Conservation (phyloP, 176 grass and related monocot species). For the Musa troglodytarum region DNA sequence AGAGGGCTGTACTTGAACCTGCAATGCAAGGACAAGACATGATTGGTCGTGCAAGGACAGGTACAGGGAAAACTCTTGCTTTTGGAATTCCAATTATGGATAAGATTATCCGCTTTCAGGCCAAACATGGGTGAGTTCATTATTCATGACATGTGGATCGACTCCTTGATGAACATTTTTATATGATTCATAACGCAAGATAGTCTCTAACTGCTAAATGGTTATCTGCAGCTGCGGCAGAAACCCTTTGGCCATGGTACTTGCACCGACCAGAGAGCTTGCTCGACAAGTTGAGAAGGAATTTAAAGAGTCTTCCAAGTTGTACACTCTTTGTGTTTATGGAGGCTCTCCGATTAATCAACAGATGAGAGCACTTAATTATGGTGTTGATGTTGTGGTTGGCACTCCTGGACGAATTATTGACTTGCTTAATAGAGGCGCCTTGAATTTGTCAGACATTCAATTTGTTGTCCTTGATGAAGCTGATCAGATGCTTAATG, state of each 20-base stretch:
- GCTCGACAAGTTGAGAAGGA: constrained; percentile 96
- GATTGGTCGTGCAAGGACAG: constrained; percentile 88
- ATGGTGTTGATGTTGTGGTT: constrained; percentile 82
- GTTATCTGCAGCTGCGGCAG: constrained; percentile 43
- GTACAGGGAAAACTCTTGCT: constrained; percentile 90
- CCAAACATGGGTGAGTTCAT: constrained; percentile 73
- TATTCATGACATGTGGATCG: background rate
- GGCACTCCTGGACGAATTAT: constrained; percentile 88
- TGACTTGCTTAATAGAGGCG: constrained; percentile 68
- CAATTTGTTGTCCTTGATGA: constrained; percentile 92
- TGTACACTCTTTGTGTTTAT: constrained; percentile 87
- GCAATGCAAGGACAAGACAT: constrained; percentile 96
- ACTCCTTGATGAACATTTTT: background rate
- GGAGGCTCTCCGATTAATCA: constrained; percentile 79
- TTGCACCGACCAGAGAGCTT: constrained; percentile 95
- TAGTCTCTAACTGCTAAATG: background rate
- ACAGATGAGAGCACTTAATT: constrained; percentile 83
- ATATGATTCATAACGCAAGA: background rate
- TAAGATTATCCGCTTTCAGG: constrained; percentile 63
- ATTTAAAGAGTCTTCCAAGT: constrained; percentile 70
- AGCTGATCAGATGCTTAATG: constrained; percentile 95
- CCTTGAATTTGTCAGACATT: constrained; percentile 57
- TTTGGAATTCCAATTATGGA: constrained; percentile 98
- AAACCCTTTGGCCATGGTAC: constrained; percentile 72
- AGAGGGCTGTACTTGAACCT: constrained; percentile 90